Evolutionary conservation across 1,284 basidiomycete genomes (phyloP).

Genomic region (Puccinia sorghi): DNA sequence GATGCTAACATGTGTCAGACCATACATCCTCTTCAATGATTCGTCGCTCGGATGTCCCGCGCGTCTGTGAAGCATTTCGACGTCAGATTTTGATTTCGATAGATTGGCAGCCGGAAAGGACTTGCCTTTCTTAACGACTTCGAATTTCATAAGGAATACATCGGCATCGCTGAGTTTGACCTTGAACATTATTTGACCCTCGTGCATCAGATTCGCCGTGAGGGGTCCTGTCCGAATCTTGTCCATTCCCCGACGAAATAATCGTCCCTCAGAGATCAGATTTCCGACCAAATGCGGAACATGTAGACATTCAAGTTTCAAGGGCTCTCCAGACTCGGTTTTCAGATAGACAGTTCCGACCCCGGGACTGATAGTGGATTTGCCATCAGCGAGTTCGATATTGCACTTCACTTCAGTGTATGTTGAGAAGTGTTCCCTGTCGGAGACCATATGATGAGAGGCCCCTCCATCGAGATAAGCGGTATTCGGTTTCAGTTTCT

Average conservation of each 20-base stretch:
- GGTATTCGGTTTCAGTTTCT: too few species aligned
- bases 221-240: neutral
- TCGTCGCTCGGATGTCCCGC: slow-evolving; percentile 9
- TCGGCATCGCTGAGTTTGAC: neutral
- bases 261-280: slow-evolving; percentile 9
- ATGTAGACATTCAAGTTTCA: slow-evolving; percentile 4
- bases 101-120: neutral
- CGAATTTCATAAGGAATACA: neutral
- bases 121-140: neutral
- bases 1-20: neutral
- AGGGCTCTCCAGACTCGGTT: neutral
- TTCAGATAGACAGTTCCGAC: neutral
- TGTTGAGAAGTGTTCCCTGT: neutral
- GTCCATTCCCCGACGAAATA: neutral
- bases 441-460: slow-evolving; percentile 13
- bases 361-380: neutral
- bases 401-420: neutral
- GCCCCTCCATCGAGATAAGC: slow-evolving; percentile 9
- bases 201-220: neutral
- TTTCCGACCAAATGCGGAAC: slow-evolving; percentile 6
- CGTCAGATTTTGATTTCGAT: neutral
- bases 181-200: neutral
- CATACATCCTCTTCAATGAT: neutral
- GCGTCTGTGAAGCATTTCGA: neutral
- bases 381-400: slow-evolving; percentile 6